Evolutionary conservation across 345 rosid genomes (phyloP).

Genomic region (Dimocarpus longan): DNA sequence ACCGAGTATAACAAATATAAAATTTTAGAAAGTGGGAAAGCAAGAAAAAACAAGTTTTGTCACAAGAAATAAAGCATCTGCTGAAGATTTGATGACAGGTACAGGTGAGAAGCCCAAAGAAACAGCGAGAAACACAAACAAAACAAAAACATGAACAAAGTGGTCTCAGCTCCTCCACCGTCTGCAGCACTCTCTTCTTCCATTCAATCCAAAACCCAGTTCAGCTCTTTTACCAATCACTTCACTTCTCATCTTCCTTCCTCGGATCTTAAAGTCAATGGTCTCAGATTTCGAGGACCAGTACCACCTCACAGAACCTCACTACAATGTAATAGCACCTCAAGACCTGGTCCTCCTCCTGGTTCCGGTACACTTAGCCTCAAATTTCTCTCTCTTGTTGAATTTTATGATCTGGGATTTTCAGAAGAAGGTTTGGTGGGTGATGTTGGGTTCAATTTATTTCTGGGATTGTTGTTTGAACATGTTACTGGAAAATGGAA

Average conservation of each 20-base stretch:
- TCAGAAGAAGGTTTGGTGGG: not conserved
- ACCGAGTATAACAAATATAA: too few species aligned
- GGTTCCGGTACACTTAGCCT: constrained; percentile 36
- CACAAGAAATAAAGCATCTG: not conserved
- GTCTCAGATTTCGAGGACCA: constrained; percentile 25
- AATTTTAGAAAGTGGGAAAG: too few species aligned
- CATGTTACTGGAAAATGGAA: not conserved
- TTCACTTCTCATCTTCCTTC: constrained; percentile 21
- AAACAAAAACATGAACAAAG: constrained; percentile 19
- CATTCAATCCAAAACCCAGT: constrained; percentile 20
- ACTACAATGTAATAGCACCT: constrained; percentile 38
- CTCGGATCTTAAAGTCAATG: constrained; percentile 29
- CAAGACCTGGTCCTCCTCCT: constrained; percentile 30
- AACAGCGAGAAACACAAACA: not conserved
- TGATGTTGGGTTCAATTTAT: not conserved
- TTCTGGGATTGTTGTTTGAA: not conserved
- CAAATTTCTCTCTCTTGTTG: constrained; percentile 8
- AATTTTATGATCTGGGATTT: not conserved
- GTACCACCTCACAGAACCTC: constrained; percentile 20
- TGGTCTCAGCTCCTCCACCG: constrained; percentile 13
- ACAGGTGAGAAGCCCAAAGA: not conserved
- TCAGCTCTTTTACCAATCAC: not conserved
- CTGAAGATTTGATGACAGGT: not conserved
- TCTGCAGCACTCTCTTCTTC: constrained; percentile 14
- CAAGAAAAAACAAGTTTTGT: too few species aligned